A percentile compares a stretch with the other conserved stretches of the same genome.
phyloP scores from a whole-genome alignment of 768 basidiomycete genomes.

The Mycena epipterygia region DNA sequence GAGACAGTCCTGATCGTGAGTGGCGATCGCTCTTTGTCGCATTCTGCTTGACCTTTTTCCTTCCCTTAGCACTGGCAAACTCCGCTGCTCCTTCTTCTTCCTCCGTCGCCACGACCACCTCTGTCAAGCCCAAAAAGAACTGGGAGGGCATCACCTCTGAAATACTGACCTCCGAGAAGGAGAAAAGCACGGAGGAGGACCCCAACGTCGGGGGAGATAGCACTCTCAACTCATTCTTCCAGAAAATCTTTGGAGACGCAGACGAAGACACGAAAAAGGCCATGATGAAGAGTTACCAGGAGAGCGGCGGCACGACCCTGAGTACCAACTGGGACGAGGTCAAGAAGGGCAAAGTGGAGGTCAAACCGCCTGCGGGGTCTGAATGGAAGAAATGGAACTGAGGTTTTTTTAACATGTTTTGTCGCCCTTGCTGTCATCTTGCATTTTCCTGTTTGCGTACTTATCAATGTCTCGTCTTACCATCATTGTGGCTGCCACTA shows the following conservation, averaged over 20 bases:
- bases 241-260: slow-evolving; percentile 90
- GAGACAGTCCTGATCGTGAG: slow-evolving; percentile 84
- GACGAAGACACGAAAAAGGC: slow-evolving; percentile 93
- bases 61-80: slow-evolving; percentile 45
- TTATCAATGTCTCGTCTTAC: slow-evolving; percentile 76
- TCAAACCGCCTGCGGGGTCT: slow-evolving; percentile 87
- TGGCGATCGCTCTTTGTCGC: slow-evolving; percentile 24
- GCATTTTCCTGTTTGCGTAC: slow-evolving; percentile 25
- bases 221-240: slow-evolving; percentile 90
- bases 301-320: slow-evolving; percentile 95
- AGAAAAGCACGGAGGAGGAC: slow-evolving; percentile 78
- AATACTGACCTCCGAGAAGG: slow-evolving; percentile 78
- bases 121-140: slow-evolving; percentile 75
- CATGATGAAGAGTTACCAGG: slow-evolving; percentile 98
- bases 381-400: slow-evolving; percentile 88
- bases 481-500: slow-evolving; percentile 94
- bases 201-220: slow-evolving; percentile 93
- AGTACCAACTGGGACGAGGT: slow-evolving; percentile 98
- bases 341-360: slow-evolving; percentile 73
- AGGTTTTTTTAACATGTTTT: slow-evolving; percentile 24
- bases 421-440: slow-evolving; percentile 23
- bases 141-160: slow-evolving; percentile 89
- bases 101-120: slow-evolving; percentile 50
- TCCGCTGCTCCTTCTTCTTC: slow-evolving; percentile 47
- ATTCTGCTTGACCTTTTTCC: neutral